phyloP scores from a whole-genome alignment of 2,329 filamentous ascomycete species.

The Colletotrichum orchidophilum region DNA sequence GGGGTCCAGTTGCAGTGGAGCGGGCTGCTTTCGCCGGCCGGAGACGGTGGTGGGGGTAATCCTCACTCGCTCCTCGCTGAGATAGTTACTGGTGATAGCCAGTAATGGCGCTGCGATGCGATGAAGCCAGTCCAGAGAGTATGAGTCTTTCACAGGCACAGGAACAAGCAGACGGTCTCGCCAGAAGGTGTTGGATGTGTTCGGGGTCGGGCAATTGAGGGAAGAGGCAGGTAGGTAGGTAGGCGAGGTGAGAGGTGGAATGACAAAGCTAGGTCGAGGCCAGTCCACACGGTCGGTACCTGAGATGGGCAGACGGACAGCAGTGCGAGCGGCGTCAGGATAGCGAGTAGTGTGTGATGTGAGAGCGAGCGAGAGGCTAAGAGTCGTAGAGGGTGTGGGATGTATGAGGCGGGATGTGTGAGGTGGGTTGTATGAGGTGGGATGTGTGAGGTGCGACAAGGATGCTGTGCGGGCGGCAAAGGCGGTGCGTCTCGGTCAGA shows the following conservation, averaged over 20 bases:
- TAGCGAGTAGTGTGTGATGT: background rate
- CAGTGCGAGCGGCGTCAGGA: constrained; percentile 3
- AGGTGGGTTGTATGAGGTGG: background rate
- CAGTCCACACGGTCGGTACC: constrained; percentile 28
- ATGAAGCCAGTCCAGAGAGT: background rate
- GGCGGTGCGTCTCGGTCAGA: constrained; percentile 24
- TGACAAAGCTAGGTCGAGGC: constrained; percentile 12
- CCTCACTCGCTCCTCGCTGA: background rate
- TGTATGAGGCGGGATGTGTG: background rate
- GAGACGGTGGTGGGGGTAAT: background rate
- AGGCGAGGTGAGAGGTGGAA: background rate
- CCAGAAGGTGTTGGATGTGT: background rate
- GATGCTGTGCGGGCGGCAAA: constrained; percentile 25
- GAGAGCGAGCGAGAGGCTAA: background rate
- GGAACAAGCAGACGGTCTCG: background rate
- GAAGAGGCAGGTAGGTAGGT: background rate
- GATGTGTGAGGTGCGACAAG: constrained; percentile 1
- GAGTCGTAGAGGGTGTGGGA: background rate
- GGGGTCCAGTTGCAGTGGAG: background rate
- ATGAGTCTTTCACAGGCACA: too few species aligned
- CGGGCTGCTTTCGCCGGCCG: background rate
- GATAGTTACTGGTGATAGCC: background rate
- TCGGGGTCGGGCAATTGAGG: too few species aligned
- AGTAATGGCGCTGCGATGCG: background rate
- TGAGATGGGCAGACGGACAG: constrained; percentile 3